Evolutionary conservation across 2,329 filamentous ascomycete species (phyloP).

Genomic region (Alternaria dauci): DNA sequence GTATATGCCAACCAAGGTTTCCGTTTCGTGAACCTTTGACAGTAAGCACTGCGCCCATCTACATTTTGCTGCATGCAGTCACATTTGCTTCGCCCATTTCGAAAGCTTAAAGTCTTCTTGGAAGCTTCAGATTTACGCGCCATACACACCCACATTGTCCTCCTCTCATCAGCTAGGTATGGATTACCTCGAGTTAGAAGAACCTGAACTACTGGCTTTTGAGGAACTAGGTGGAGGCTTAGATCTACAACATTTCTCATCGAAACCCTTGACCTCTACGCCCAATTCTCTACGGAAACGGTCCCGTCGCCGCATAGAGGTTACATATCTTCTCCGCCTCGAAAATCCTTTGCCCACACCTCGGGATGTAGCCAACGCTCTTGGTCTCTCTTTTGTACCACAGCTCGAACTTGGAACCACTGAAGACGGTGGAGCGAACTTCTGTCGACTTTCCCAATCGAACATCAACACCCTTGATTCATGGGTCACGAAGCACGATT

Average conservation of each 20-base stretch:
- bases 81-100: not conserved
- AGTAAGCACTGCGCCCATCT: no score
- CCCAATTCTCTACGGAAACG: not conserved
- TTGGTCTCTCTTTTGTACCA: conserved; percentile 1
- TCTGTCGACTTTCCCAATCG: conserved; percentile 3
- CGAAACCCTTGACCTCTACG: not conserved
- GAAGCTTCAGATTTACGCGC: not conserved
- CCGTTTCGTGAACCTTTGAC: not conserved
- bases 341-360: conserved; percentile 5
- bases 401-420: conserved; percentile 2
- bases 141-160: no score
- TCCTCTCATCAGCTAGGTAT: not conserved
- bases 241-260: not conserved
- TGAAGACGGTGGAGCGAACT: conserved; percentile 14
- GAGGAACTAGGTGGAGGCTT: conserved; percentile 7
- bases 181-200: conserved; percentile 19
- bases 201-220: conserved; percentile 8
- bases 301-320: conserved; percentile 6
- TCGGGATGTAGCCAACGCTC: not conserved
- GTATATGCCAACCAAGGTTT: not conserved
- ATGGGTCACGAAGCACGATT: not conserved
- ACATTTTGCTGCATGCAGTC: not conserved
- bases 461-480: not conserved
- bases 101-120: not conserved
- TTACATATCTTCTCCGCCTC: conserved; percentile 8